Conservation (phyloP, 2,329 filamentous ascomycete species). For the Mycocentrospora acerina region DNA sequence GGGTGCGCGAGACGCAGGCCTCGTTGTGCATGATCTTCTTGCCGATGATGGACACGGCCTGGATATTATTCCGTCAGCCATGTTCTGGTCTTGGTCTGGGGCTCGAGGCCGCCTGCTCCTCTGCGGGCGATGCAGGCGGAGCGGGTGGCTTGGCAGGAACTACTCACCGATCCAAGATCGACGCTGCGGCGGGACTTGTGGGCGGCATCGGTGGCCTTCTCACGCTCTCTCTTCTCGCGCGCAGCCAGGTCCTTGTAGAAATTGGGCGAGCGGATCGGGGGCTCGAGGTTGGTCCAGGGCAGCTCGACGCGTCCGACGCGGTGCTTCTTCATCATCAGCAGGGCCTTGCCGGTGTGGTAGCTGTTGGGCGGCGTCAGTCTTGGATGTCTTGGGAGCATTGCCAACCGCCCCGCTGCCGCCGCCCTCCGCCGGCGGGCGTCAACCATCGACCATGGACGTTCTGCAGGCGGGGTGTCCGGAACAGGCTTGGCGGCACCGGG, state of each 20-base stretch:
- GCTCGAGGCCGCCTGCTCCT: no score
- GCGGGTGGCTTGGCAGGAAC: conserved; percentile 5
- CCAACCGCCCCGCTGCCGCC: no score
- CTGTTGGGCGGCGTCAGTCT: conserved; percentile 43
- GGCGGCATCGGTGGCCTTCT: conserved; percentile 2
- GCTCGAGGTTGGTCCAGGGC: conserved; percentile 60
- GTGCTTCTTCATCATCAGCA: conserved; percentile 61
- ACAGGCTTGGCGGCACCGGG: conserved; percentile 7
- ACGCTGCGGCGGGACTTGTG: conserved; percentile 23
- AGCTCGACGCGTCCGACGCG: conserved; percentile 60
- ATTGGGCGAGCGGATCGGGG: conserved; percentile 58
- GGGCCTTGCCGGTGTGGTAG: conserved; percentile 58
- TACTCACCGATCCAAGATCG: conserved; percentile 33
- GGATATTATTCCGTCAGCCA: conserved; percentile 16
- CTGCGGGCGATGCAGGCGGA: no score
- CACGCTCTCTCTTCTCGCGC: conserved; percentile 16
- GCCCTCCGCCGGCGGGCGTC: no score
- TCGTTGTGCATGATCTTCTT: conserved; percentile 27
- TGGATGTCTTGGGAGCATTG: conserved; percentile 11
- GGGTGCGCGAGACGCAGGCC: conserved; percentile 21
- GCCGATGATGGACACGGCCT: conserved; percentile 27
- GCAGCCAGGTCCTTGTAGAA: conserved; percentile 30
- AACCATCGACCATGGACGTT: no score
- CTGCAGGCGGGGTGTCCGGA: no score
- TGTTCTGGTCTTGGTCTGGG: not conserved